Evolutionary conservation across 768 basidiomycete species (phyloP).

Genomic region (Pisolithus orientalis): DNA sequence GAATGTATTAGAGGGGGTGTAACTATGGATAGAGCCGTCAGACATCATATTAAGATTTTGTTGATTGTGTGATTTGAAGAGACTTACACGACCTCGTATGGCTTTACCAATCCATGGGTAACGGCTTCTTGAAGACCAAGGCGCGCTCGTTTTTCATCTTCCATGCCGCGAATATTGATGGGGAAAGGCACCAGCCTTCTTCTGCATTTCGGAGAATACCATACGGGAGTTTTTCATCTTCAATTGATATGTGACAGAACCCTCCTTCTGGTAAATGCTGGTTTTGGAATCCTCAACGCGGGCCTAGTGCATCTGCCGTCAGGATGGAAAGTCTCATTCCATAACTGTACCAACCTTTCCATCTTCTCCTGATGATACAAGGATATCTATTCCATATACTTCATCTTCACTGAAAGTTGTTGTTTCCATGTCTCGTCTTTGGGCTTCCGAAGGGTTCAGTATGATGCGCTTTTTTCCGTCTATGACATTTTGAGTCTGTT

Average conservation of each 20-base stretch:
- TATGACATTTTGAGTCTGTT: slow-evolving; percentile 89
- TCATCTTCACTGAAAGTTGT: slow-evolving; percentile 88
- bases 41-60: not conserved
- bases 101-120: slow-evolving; percentile 88
- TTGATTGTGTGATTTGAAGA: not conserved
- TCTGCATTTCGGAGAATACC: slow-evolving; percentile 96
- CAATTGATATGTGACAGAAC: slow-evolving; percentile 83
- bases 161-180: slow-evolving; percentile 89
- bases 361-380: slow-evolving; percentile 82
- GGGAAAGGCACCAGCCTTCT: slow-evolving; percentile 98
- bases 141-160: slow-evolving; percentile 93
- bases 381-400: slow-evolving; percentile 91
- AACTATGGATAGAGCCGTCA: slow-evolving; percentile 35
- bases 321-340: not conserved
- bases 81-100: slow-evolving; percentile 89
- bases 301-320: slow-evolving; percentile 45
- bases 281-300: slow-evolving; percentile 86
- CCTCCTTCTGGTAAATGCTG: slow-evolving; percentile 88
- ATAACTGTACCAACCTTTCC: slow-evolving; percentile 60
- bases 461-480: slow-evolving; percentile 97
- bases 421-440: slow-evolving; percentile 81
- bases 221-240: slow-evolving; percentile 97
- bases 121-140: slow-evolving; percentile 96
- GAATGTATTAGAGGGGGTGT: slow-evolving; percentile 75
- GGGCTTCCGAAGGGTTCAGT: slow-evolving; percentile 78